A percentile compares a stretch with the other conserved stretches of the same genome.
These are phyloP conservation scores for Phialocephala sp. DNA, from an alignment of 2,329 filamentous ascomycete species.

Conservation along the genomic window DNA sequence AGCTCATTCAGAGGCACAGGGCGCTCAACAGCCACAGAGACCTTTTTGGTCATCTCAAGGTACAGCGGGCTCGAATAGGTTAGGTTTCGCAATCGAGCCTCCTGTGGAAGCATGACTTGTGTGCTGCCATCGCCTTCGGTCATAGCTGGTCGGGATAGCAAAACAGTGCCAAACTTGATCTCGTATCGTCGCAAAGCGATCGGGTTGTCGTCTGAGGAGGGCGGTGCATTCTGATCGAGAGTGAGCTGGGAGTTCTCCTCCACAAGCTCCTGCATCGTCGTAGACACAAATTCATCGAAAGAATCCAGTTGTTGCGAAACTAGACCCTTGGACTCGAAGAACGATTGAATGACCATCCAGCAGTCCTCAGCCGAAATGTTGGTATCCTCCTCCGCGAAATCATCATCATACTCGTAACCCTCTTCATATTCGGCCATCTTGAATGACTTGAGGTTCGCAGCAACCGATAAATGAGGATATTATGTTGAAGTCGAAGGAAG, in stretches of 20 bases:
- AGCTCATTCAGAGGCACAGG: constrained; percentile 70
- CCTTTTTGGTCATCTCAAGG: constrained; percentile 84
- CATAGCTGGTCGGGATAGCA: constrained; percentile 87
- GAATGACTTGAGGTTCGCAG: constrained; percentile 11
- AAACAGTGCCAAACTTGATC: constrained; percentile 90
- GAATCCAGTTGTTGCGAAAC: constrained; percentile 98
- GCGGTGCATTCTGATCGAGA: constrained; percentile 90
- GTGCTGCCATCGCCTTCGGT: constrained; percentile 92
- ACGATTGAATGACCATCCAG: constrained; percentile 96
- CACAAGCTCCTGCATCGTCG: constrained; percentile 93
- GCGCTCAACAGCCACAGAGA: constrained; percentile 81
- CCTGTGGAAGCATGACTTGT: constrained; percentile 86
- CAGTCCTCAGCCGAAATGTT: constrained; percentile 95
- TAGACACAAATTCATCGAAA: constrained; percentile 94
- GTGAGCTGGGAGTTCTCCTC: constrained; percentile 89
- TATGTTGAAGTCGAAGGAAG: not conserved
- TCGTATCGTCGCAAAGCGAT: constrained; percentile 91
- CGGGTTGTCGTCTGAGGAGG: constrained; percentile 74
- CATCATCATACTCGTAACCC: constrained; percentile 71
- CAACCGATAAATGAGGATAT: not conserved
- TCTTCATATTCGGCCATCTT: constrained; percentile 47
- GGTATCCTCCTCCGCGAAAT: constrained; percentile 71
- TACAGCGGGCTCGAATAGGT: constrained; percentile 95
- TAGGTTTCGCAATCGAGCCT: constrained; percentile 92
- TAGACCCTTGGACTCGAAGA: constrained; percentile 94